Conservation (phyloP, 495 filamentous ascomycete species). For the Terfezia claveryi region DNA sequence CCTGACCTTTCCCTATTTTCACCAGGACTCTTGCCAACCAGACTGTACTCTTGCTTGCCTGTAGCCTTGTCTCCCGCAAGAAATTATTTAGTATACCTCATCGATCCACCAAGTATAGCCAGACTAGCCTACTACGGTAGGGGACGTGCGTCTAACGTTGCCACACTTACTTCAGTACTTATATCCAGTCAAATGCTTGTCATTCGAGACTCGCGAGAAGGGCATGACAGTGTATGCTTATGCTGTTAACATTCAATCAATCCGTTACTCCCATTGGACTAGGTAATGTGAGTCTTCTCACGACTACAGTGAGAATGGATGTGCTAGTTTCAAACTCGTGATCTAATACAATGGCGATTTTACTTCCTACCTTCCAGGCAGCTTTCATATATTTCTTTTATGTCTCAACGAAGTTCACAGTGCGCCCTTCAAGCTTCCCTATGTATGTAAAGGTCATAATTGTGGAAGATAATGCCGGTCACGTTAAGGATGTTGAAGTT, state of each 20-base stretch:
- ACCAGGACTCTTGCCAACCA: no score
- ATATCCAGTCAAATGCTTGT: slow-evolving; percentile 29
- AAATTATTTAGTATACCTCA: no score
- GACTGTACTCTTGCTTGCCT: no score
- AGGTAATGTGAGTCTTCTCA: slow-evolving; percentile 20
- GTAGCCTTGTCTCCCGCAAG: no score
- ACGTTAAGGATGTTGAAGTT: no score
- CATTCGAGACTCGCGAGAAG: slow-evolving; percentile 36
- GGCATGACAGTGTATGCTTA: slow-evolving; percentile 31
- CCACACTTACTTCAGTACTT: slow-evolving; percentile 7
- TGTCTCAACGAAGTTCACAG: background rate
- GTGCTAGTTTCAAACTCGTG: slow-evolving; percentile 14
- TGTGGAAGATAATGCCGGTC: no score
- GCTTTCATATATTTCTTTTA: slow-evolving; percentile 18
- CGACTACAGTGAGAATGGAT: background rate
- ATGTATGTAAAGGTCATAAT: no score
- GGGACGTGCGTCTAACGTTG: no score
- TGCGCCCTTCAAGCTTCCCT: background rate
- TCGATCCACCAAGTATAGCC: no score
- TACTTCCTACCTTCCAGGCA: slow-evolving; percentile 17
- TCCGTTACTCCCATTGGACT: slow-evolving; percentile 19
- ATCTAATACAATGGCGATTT: slow-evolving; percentile 13
- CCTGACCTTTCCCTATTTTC: no score
- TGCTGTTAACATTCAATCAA: slow-evolving; percentile 27
- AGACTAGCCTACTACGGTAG: no score